Base-by-base conservation (phyloP, 2,329 filamentous ascomycete species). In the Penicillium aurantiogriseum region DNA sequence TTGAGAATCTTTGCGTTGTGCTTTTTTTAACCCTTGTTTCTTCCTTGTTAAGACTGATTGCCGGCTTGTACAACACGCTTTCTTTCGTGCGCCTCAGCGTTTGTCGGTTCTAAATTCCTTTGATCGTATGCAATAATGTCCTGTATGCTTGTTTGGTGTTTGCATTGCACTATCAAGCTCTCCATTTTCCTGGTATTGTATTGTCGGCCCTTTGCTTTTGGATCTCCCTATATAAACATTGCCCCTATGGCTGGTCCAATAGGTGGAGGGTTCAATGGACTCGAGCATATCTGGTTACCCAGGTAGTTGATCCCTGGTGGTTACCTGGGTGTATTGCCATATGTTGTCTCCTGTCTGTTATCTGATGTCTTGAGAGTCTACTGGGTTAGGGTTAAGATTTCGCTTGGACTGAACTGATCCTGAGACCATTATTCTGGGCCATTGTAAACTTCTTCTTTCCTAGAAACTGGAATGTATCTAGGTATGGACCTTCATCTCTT, bases 21-120 rank as follows among this genome's bases (percentile, higher is more conserved):
- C 67, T 67, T 66, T 68, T 66, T 50, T 29, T 48, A 43, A 49
- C 47, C 54, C 48, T 44, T 53, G 10, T 23, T 48, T 40, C 42
- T 46, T 51, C 23, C 43, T 47, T 70, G 62, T 64, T 69, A 63
- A 65, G 66, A 66, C 62, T 66, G 67, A 48, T 49, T 39, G 53
- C 66, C 63, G 69, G 65, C 62, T 65, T 73, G 71, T 73, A 73
- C 67, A 73, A 73, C 71, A 70, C 57, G 57, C 48, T 61, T 58
- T 59, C 52, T 60, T 60, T 54, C 46, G 40, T 56, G 52, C 48
- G 47, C 52, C 64, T 58, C 59, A 54, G 60, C 54, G 54, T 68
- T 65, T 57, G 58, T 63, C 56, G 56, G 62, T 66, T 61, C 43
- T 42, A 44, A 54, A 45, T 42, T 60, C 42, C 43, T 39, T 58